These are phyloP conservation scores for Spiraea crenata DNA, from an alignment of 331 rosid genomes.

Conservation along the genomic window DNA sequence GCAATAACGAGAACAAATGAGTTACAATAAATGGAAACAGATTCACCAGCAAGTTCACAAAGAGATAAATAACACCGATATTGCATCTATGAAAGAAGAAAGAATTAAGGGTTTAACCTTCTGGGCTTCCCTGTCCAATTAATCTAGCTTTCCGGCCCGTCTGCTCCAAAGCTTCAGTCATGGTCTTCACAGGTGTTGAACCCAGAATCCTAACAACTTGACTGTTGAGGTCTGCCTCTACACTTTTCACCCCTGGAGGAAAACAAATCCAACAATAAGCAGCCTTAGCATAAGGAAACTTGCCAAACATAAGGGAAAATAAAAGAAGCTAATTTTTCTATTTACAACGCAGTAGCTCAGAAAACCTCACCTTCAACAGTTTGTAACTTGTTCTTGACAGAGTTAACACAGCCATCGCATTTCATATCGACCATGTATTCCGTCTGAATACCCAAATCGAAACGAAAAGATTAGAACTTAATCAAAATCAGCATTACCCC, in stretches of 20 bases:
- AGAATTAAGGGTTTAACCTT: slow-evolving; percentile 38
- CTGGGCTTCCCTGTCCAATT: slow-evolving; percentile 90
- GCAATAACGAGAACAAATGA: not conserved
- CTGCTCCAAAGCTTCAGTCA: slow-evolving; percentile 92
- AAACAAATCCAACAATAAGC: not conserved
- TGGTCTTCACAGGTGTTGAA: slow-evolving; percentile 67
- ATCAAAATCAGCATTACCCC: slow-evolving; percentile 3
- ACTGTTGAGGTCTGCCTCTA: slow-evolving; percentile 73
- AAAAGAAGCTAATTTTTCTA: not conserved
- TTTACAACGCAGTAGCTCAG: not conserved
- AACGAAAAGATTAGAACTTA: slow-evolving; percentile 9
- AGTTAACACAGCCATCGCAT: slow-evolving; percentile 80
- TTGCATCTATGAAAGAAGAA: not conserved
- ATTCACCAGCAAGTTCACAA: not conserved
- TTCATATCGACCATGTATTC: slow-evolving; percentile 97
- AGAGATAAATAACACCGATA: not conserved
- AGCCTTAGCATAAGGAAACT: not conserved
- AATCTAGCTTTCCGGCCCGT: slow-evolving; percentile 74
- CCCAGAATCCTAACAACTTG: slow-evolving; percentile 94
- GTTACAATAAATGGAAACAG: not conserved
- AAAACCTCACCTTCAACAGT: slow-evolving; percentile 49
- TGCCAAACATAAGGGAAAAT: not conserved
- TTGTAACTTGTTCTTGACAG: slow-evolving; percentile 78
- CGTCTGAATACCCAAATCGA: slow-evolving; percentile 51
- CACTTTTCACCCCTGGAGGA: slow-evolving; percentile 64